Base-by-base conservation (phyloP, 768 basidiomycete genomes). In the Suillus luteus region DNA sequence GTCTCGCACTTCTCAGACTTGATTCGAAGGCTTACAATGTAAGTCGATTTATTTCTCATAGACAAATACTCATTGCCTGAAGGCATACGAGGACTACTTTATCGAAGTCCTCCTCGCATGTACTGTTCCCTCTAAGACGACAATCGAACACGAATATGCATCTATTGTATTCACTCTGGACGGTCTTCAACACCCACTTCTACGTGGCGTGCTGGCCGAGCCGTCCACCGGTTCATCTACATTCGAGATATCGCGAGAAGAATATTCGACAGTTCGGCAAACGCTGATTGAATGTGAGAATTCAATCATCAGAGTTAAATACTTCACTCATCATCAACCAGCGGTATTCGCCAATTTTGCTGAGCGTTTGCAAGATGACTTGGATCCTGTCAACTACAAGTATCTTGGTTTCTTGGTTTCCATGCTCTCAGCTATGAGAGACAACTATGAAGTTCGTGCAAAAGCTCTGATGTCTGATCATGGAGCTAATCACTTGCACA, bases 11-110 rank as follows among this genome's bases (percentile, higher is more conserved):
- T 19, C 78, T 92, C 58, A 76, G 80, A 61, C 75, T 87, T 9
- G 86, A 92, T 68, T 86, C 89, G 0, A 79, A 76, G 63, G 80
- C 85, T 35, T 93, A 92, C 68, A 61, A 64, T 62, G 90, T 90
- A 62, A 71, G 83, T 76, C 46, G 12, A 55, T 62, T 65, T 33
- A 27, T 1, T 33, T 43, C 61, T 17, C 35, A 37, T 27, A 44
- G 24, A 22, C 61, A 61, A 57, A 68, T 27, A 33, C 7, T 51
- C 6, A 49, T 67, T 15, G 55, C 35, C 60, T 63, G 1, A 65
- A 90, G 87, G 70, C 72, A 10, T 72, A 80, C 54, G 76, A 78
- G 66, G 79, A 86, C 46, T 75, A 78, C 1, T 90, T 87, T 69
- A 67, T 90, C 5, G 76, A 82, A 17, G 77, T 85, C 10, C 72